Conservation (phyloP, 75 land plant genomes). For the Chamaecyparis obtusa region DNA sequence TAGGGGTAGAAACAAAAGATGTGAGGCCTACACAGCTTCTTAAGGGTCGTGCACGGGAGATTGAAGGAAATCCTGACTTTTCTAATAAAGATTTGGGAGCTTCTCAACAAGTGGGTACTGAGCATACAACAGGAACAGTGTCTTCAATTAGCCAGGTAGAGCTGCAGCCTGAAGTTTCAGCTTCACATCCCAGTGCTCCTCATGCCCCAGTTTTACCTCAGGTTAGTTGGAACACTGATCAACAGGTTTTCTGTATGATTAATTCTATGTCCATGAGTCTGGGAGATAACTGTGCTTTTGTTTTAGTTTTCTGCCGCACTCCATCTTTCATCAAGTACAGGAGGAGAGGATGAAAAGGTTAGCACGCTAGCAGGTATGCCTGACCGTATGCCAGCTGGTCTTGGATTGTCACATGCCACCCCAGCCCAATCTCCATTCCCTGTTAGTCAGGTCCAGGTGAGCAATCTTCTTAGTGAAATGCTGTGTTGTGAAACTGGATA, state of each 20-base stretch:
- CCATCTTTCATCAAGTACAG: constrained; percentile 39
- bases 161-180: constrained; percentile 38
- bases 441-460: constrained; percentile 56
- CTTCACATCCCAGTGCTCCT: constrained; percentile 26
- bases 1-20: constrained; percentile 92
- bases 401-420: constrained; percentile 50
- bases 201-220: constrained; percentile 49
- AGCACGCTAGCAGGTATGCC: constrained; percentile 34
- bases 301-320: constrained; percentile 42
- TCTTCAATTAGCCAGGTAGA: constrained; percentile 53
- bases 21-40: constrained; percentile 83
- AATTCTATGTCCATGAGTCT: background rate
- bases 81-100: constrained; percentile 77
- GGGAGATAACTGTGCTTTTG: constrained; percentile 5
- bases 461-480: background rate
- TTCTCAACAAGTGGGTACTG: constrained; percentile 43
- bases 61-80: constrained; percentile 98
- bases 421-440: constrained; percentile 56
- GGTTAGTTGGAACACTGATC: constrained; percentile 29
- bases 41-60: constrained; percentile 64
- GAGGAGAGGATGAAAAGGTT: constrained; percentile 73
- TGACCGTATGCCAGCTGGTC: constrained; percentile 56
- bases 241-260: background rate
- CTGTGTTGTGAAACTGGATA: background rate
- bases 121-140: constrained; percentile 37